Conservation (phyloP, 768 basidiomycete species). For the Lyophyllum semitale region DNA sequence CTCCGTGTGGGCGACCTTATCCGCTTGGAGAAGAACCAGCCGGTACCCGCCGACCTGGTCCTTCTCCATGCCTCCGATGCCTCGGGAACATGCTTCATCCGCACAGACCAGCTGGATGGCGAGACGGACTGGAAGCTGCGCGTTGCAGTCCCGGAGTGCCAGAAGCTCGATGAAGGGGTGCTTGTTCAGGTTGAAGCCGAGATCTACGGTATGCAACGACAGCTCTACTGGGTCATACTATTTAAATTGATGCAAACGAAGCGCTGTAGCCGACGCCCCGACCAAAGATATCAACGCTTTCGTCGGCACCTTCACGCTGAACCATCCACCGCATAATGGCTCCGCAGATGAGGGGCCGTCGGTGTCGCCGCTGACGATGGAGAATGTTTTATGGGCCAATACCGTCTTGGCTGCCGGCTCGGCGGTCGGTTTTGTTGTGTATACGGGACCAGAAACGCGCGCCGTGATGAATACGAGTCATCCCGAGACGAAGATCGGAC, state of each 20-base stretch:
- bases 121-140: constrained; percentile 99
- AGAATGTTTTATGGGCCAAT: constrained; percentile 96
- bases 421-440: constrained; percentile 90
- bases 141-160: constrained; percentile 83
- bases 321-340: constrained; percentile 40
- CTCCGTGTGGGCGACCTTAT: constrained; percentile 92
- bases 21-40: constrained; percentile 92
- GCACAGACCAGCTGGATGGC: constrained; percentile 97
- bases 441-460: constrained; percentile 92
- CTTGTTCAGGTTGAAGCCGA: constrained; percentile 79
- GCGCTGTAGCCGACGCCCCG: constrained; percentile 78
- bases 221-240: background rate
- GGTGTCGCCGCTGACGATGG: constrained; percentile 87
- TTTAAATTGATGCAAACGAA: constrained; percentile 18
- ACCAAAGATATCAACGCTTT: constrained; percentile 97
- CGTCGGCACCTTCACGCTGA: constrained; percentile 87
- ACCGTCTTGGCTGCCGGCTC: constrained; percentile 96
- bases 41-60: constrained; percentile 93
- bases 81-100: constrained; percentile 93
- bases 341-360: constrained; percentile 36
- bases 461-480: constrained; percentile 99
- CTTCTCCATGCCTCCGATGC: constrained; percentile 86
- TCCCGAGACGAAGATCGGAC: constrained; percentile 91
- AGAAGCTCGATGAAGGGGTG: constrained; percentile 60
- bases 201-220: constrained; percentile 71